Conservation (phyloP, 2,329 filamentous ascomycete species). For the Paraphaeosphaeria sporulosa region DNA sequence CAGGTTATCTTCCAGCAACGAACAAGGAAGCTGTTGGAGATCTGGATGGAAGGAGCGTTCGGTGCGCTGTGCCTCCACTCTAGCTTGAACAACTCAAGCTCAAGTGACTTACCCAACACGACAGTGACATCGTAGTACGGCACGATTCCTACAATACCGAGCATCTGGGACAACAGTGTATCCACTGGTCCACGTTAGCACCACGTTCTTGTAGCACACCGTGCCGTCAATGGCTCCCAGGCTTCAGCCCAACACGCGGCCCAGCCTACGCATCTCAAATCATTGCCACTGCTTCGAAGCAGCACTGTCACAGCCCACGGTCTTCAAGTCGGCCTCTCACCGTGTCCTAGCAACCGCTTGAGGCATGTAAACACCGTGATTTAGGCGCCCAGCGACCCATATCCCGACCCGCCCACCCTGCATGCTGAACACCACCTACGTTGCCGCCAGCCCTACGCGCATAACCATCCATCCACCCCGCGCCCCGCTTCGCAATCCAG, state of each 20-base stretch:
- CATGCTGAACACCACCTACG: conserved; percentile 1
- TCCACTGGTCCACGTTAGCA: conserved; percentile 13
- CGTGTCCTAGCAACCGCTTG: conserved; percentile 20
- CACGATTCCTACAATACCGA: not conserved
- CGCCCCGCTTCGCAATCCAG: conserved; percentile 10
- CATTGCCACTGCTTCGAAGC: conserved; percentile 8
- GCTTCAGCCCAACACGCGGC: conserved; percentile 16
- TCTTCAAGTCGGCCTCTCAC: conserved; percentile 21
- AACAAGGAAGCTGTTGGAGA: not conserved
- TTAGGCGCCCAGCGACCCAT: conserved; percentile 40
- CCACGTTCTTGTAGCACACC: not conserved
- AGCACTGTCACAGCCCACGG: conserved; percentile 14
- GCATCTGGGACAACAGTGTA: not conserved
- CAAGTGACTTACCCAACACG: not conserved
- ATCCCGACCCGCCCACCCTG: conserved; percentile 23
- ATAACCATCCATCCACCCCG: conserved; percentile 6
- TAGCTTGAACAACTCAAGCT: not conserved
- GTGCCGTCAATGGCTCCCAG: not conserved
- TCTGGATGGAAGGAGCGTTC: not conserved
- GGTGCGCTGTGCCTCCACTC: not conserved
- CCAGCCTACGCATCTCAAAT: not conserved
- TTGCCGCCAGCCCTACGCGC: conserved; percentile 21
- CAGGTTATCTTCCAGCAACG: not conserved
- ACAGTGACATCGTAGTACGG: not conserved
- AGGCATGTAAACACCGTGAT: conserved; percentile 21